Evolutionary conservation across 257 asterid genomes (phyloP).

Genomic region (Salvia rosmarinus): DNA sequence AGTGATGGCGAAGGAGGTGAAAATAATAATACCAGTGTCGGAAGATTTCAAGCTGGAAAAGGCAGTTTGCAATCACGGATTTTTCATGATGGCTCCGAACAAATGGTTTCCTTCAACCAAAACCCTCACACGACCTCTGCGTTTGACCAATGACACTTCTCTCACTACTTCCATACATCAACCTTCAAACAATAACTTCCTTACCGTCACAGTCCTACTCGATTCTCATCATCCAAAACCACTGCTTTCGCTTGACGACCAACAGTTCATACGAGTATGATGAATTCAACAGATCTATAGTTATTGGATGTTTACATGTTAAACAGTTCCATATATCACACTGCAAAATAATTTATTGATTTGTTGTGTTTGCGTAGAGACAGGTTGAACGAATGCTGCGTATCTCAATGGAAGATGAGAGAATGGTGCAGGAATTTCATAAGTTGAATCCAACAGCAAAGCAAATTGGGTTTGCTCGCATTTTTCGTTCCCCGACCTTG

Average conservation of each 20-base stretch:
- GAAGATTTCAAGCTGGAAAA: constrained; percentile 37
- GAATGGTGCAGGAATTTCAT: constrained; percentile 39
- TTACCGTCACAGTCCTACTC: constrained; percentile 17
- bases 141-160: constrained; percentile 24
- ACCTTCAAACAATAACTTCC: constrained; percentile 7
- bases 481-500: constrained; percentile 55
- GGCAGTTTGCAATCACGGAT: constrained; percentile 58
- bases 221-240: neutral
- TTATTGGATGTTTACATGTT: too few relatives aligned
- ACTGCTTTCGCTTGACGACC: constrained; percentile 10
- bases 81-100: constrained; percentile 65
- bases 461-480: constrained; percentile 45
- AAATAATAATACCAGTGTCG: neutral
- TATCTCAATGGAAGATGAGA: constrained; percentile 43
- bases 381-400: constrained; percentile 59
- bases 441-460: constrained; percentile 40
- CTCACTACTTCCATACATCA: constrained; percentile 44
- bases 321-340: too few relatives aligned
- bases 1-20: neutral
- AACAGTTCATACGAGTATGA: constrained; percentile 34
- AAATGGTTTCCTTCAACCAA: constrained; percentile 36
- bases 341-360: too few relatives aligned
- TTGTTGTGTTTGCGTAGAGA: constrained; percentile 31
- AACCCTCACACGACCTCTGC: constrained; percentile 41
- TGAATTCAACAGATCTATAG: too few relatives aligned